phyloP scores from a whole-genome alignment of 2,329 filamentous ascomycete species.

The Cryphonectria carpinicola region DNA sequence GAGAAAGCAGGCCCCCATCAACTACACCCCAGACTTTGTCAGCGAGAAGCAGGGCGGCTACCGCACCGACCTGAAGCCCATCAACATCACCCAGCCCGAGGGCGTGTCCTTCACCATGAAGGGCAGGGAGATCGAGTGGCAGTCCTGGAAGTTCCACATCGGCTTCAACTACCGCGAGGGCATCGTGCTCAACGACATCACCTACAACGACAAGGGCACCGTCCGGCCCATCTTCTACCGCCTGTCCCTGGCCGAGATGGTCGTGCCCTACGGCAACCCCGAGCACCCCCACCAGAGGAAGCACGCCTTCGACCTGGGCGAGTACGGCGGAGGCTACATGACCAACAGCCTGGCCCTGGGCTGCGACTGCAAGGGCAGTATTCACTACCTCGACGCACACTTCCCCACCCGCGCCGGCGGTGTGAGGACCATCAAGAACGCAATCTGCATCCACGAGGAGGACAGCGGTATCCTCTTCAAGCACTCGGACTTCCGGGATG shows the following conservation, averaged over 20 bases:
- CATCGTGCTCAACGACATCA: constrained; percentile 87
- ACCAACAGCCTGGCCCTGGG: constrained; percentile 76
- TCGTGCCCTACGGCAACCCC: constrained; percentile 85
- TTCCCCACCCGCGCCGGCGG: constrained; percentile 79
- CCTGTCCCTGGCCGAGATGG: constrained; percentile 89
- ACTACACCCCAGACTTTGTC: constrained; percentile 77
- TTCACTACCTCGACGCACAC: constrained; percentile 87
- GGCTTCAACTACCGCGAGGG: constrained; percentile 96
- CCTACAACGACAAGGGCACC: constrained; percentile 81
- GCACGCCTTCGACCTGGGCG: constrained; percentile 79
- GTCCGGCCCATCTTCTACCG: constrained; percentile 84
- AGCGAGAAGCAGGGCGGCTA: constrained; percentile 72
- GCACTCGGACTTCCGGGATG: constrained; percentile 90
- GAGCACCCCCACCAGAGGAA: constrained; percentile 81
- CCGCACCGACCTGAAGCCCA: constrained; percentile 76
- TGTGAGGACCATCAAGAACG: constrained; percentile 86
- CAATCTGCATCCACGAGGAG: constrained; percentile 94
- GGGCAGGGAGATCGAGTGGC: constrained; percentile 79
- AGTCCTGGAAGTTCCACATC: constrained; percentile 91
- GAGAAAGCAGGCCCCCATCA: constrained; percentile 71
- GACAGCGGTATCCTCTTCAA: constrained; percentile 92
- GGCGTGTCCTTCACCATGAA: constrained; percentile 84
- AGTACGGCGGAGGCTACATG: constrained; percentile 84
- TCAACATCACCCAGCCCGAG: constrained; percentile 75
- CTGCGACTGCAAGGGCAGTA: constrained; percentile 86